Evolutionary conservation across 805 yeast genomes (phyloP).

Genomic region (Teunomyces atbi): DNA sequence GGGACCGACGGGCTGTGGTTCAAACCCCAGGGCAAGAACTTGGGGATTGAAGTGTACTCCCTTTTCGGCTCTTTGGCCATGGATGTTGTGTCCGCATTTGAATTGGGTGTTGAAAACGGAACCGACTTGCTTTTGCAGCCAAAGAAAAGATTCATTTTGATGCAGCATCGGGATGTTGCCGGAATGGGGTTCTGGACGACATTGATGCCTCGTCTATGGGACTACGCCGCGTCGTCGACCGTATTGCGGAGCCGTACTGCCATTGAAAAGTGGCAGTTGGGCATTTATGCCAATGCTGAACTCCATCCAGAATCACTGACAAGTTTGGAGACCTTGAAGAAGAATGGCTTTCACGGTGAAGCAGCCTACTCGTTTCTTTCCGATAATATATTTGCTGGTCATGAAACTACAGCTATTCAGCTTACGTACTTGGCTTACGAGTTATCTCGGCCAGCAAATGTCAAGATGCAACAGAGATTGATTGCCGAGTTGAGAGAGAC

Average conservation of each 20-base stretch:
- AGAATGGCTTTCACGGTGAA: slow-evolving; percentile 29
- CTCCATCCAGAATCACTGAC: slow-evolving; percentile 25
- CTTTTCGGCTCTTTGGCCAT: slow-evolving; percentile 71
- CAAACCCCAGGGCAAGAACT: slow-evolving; percentile 20
- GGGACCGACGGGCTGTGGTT: slow-evolving; percentile 30
- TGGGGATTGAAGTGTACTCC: slow-evolving; percentile 54
- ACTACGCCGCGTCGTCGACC: slow-evolving; percentile 43
- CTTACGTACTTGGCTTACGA: slow-evolving; percentile 59
- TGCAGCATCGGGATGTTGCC: slow-evolving; percentile 49
- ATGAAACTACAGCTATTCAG: slow-evolving; percentile 68
- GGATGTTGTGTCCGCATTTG: slow-evolving; percentile 64
- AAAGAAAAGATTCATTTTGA: slow-evolving; percentile 35
- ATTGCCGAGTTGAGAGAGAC: slow-evolving; percentile 42
- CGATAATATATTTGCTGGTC: slow-evolving; percentile 77
- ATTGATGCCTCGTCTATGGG: slow-evolving; percentile 53
- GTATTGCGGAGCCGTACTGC: slow-evolving; percentile 36
- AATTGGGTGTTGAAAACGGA: slow-evolving; percentile 52
- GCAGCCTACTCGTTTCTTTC: slow-evolving; percentile 41
- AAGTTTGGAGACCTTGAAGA: slow-evolving; percentile 35
- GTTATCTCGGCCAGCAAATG: slow-evolving; percentile 50
- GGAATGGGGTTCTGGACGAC: slow-evolving; percentile 69
- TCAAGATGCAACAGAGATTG: slow-evolving; percentile 46
- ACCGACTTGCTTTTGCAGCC: slow-evolving; percentile 44
- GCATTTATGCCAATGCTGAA: slow-evolving; percentile 34
- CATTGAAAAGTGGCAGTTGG: slow-evolving; percentile 48